Percentiles rank a stretch among this genome's conserved stretches.
Evolutionary conservation across 2,329 filamentous ascomycete genomes (phyloP).

Genomic region (Rugonectria rugulosa): DNA sequence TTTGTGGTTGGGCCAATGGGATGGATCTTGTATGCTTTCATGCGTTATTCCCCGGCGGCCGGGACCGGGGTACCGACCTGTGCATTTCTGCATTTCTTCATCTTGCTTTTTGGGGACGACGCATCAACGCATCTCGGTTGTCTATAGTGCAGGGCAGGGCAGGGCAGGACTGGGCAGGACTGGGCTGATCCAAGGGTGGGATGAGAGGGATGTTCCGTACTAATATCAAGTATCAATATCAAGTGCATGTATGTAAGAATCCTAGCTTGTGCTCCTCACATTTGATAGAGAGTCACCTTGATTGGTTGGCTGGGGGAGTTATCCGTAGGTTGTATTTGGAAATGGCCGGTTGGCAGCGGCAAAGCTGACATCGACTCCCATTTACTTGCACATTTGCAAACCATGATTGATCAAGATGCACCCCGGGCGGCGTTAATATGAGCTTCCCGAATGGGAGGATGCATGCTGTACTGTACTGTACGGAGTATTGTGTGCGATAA

Average conservation of each 20-base stretch:
- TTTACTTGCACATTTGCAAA: background rate
- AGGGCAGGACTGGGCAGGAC: no score
- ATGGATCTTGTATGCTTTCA: background rate
- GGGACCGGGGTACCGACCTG: background rate
- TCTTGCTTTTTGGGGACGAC: background rate
- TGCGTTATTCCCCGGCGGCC: slow-evolving; percentile 10
- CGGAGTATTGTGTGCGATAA: no score
- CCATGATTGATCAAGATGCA: background rate
- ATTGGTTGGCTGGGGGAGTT: no score
- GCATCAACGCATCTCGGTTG: no score
- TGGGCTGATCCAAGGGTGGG: no score
- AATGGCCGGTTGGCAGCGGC: slow-evolving; percentile 3
- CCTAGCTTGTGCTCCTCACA: no score
- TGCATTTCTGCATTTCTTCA: background rate
- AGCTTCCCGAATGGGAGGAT: no score
- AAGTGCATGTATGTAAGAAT: no score
- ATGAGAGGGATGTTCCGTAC: no score
- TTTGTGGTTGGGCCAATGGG: slow-evolving; percentile 5
- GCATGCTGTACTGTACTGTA: no score
- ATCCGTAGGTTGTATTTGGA: background rate
- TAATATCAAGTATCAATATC: no score
- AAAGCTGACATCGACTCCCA: background rate
- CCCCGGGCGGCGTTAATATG: background rate
- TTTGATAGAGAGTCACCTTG: background rate
- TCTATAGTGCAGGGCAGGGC: no score